Evolutionary conservation across 768 basidiomycete genomes (phyloP).

Genomic region (Collybiopsis confluens): DNA sequence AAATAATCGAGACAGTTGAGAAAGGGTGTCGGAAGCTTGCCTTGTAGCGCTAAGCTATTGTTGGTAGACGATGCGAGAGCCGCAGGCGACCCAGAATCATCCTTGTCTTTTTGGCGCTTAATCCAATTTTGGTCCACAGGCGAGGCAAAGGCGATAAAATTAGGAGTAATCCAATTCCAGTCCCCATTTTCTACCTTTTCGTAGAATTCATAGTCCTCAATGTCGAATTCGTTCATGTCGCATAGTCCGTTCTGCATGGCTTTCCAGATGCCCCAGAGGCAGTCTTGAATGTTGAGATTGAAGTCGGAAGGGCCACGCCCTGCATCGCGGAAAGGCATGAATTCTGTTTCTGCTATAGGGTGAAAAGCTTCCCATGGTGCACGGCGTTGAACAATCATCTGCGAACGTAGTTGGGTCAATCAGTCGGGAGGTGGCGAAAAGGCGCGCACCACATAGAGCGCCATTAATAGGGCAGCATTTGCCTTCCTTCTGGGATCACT

Average conservation of each 20-base stretch:
- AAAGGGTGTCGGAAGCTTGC: slow-evolving; percentile 76
- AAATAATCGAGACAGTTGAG: slow-evolving; percentile 93
- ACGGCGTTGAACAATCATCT: slow-evolving; percentile 92
- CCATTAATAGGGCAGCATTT: slow-evolving; percentile 92
- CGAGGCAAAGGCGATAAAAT: slow-evolving; percentile 92
- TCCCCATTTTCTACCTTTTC: slow-evolving; percentile 96
- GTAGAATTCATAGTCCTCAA: slow-evolving; percentile 90
- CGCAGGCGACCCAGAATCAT: slow-evolving; percentile 18
- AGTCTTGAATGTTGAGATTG: slow-evolving; percentile 90
- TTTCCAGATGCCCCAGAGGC: slow-evolving; percentile 84
- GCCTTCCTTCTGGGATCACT: slow-evolving; percentile 84
- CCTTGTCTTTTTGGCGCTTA: slow-evolving; percentile 67
- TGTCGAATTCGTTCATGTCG: slow-evolving; percentile 91
- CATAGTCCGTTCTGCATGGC: slow-evolving; percentile 88
- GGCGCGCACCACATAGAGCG: slow-evolving; percentile 80
- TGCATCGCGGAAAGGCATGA: slow-evolving; percentile 95
- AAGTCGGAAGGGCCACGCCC: slow-evolving; percentile 91
- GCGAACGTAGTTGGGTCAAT: slow-evolving; percentile 11
- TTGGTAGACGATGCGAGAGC: slow-evolving; percentile 23
- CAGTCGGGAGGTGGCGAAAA: neutral
- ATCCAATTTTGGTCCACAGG: slow-evolving; percentile 81
- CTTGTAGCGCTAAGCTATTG: slow-evolving; percentile 59
- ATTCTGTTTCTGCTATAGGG: slow-evolving; percentile 87
- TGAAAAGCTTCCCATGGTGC: slow-evolving; percentile 94
- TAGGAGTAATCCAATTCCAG: slow-evolving; percentile 93